Conservation (phyloP, 176 grass and related monocot species). For the Themeda triandra region DNA sequence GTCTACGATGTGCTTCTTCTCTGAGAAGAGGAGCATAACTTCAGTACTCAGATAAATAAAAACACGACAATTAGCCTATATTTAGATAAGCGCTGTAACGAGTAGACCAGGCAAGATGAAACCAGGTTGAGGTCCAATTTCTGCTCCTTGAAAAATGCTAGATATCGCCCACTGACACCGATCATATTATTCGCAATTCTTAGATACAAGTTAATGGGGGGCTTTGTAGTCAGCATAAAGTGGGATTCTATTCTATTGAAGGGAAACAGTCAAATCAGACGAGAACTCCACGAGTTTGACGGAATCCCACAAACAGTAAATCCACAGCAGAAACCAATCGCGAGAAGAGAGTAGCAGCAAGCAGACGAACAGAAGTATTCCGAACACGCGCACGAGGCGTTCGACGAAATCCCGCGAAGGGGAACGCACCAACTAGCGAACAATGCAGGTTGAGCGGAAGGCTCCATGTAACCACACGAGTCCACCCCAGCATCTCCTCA, state of each 20-base stretch:
- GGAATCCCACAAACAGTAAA: neutral
- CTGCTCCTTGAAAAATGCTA: neutral
- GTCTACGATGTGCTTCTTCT: neutral
- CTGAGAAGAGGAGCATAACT: neutral
- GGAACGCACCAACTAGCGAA: slow-evolving; percentile 7
- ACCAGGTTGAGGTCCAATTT: neutral
- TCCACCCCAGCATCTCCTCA: neutral
- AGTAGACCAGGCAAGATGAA: neutral
- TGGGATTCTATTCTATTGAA: neutral
- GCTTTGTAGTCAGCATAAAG: neutral
- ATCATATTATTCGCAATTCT: neutral
- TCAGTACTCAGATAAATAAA: neutral
- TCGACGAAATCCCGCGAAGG: slow-evolving; percentile 24
- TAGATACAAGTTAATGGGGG: neutral
- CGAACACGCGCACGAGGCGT: neutral
- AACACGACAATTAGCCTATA: neutral
- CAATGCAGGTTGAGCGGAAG: slow-evolving; percentile 37
- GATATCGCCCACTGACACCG: neutral
- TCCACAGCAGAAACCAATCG: neutral
- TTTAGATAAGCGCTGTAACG: neutral
- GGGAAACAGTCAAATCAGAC: neutral
- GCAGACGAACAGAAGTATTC: neutral
- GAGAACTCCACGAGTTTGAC: neutral
- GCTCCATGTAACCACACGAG: neutral
- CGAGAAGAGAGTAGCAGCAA: neutral